Evolutionary conservation across 345 rosid genomes (phyloP).

Genomic region (Moricandia moricandioides): DNA sequence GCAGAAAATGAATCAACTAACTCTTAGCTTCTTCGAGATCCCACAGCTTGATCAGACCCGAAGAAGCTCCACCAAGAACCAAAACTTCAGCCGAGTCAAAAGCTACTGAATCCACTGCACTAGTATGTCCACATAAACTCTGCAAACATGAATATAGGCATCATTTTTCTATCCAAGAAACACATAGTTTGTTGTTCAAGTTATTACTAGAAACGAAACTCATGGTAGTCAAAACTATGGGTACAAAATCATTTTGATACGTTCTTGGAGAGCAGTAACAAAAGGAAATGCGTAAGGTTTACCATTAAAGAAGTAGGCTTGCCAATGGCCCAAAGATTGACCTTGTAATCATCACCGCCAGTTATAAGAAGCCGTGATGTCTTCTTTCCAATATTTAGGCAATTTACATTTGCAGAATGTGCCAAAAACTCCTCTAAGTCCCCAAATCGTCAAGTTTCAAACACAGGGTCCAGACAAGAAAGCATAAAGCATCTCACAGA

Average conservation of each 20-base stretch:
- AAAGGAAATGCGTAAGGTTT: conserved; percentile 19
- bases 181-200: background rate
- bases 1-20: conserved; percentile 36
- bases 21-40: conserved; percentile 43
- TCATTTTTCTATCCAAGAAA: background rate
- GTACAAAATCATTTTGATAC: background rate
- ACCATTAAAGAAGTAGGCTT: conserved; percentile 89
- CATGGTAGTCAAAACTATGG: background rate
- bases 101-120: conserved; percentile 41
- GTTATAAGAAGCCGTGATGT: conserved; percentile 67
- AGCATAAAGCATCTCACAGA: background rate
- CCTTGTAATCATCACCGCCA: conserved; percentile 89
- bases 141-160: conserved; percentile 3
- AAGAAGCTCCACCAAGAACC: conserved; percentile 43
- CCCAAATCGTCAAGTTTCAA: conserved; percentile 47
- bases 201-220: background rate
- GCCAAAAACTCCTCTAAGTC: conserved; percentile 91
- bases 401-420: conserved; percentile 78
- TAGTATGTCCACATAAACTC: conserved; percentile 42
- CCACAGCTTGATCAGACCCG: conserved; percentile 43
- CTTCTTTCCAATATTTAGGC: conserved; percentile 79
- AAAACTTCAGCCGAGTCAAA: conserved; percentile 40
- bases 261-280: background rate
- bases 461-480: background rate
- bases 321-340: conserved; percentile 92